Evolutionary conservation across 148 eudicot species (phyloP).

Genomic region (Rhododendron kiyosumense): DNA sequence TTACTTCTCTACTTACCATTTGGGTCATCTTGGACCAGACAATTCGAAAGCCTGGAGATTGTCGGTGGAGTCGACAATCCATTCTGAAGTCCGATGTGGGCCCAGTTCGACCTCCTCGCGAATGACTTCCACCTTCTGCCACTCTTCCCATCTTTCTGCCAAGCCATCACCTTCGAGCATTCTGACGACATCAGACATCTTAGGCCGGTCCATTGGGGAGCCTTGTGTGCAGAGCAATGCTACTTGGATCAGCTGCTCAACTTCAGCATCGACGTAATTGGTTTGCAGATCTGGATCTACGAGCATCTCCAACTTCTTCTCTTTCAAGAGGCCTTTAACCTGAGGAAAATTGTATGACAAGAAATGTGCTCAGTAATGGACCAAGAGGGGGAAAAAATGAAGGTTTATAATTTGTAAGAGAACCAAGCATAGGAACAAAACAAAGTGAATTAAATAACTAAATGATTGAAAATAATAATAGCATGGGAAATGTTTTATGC

Average conservation of each 20-base stretch:
- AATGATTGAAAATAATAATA: no score
- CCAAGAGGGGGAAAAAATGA: background rate
- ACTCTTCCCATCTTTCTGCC: slow-evolving; percentile 55
- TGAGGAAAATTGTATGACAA: slow-evolving; percentile 3
- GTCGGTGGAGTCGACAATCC: slow-evolving; percentile 37
- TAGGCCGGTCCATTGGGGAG: slow-evolving; percentile 48
- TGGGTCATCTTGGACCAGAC: slow-evolving; percentile 34
- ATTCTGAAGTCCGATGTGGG: slow-evolving; percentile 29
- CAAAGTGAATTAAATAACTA: background rate
- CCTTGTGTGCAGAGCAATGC: slow-evolving; percentile 49
- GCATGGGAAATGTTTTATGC: no score
- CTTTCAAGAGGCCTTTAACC: slow-evolving; percentile 43
- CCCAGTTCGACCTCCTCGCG: slow-evolving; percentile 36
- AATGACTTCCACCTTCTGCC: slow-evolving; percentile 46
- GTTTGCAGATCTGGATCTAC: slow-evolving; percentile 35
- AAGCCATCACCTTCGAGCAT: slow-evolving; percentile 56
- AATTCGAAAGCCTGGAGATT: slow-evolving; percentile 37
- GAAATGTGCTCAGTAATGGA: background rate
- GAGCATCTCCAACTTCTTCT: slow-evolving; percentile 30
- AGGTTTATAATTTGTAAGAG: background rate
- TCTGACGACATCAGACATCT: slow-evolving; percentile 59
- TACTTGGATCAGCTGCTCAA: slow-evolving; percentile 42
- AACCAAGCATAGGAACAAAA: background rate
- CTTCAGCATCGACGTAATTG: slow-evolving; percentile 30
- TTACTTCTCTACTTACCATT: background rate